Base-by-base conservation (phyloP, 768 basidiomycete genomes). In the Psilocybe sp. region DNA sequence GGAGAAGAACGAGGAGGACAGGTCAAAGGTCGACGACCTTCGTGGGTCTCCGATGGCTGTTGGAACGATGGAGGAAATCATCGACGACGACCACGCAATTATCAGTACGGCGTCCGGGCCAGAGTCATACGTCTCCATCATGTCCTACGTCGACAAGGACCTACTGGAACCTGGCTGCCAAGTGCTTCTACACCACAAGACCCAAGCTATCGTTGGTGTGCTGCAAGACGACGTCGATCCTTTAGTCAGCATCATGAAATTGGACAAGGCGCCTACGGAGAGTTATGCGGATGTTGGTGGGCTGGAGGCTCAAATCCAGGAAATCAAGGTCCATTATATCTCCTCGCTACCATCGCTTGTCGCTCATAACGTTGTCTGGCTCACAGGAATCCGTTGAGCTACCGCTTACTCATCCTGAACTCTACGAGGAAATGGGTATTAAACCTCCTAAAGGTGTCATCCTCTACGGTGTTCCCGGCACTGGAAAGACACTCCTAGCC, bases 371-470 rank as follows among this genome's bases (percentile, higher is more conserved):
- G 54, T 4, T 53, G 14, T 47, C 35, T 38, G 39, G 37, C n/a
- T 8, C 28, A 31, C 38, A 94, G 90, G 97, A 99, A 87, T 92
- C 97, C 12, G 96, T 98, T 40, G 97, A 98, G 69, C 79, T 98
- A 31, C 97, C 97, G 0, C 75, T 99, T 18, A 98, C 96, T 8
- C 97, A 98, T 65, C 97, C 97, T 3, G 97, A 99, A 64, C 72
- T 98, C 35, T 99, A 98, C 70, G 96, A 98, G 70, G 96, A 98
- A 75, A 98, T 99, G 97, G 97, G 97, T 49, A 98, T 99, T 70
- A 89, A 89, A 61, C 97, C 96, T n/a, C 97, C 97, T 16, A 98
- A 98, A 68, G 97, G 97, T 72, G 96, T 99, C 64, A 98, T 99
- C 57, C 81, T 99, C 1, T 99, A 98, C 62, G 97, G 97, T 56